phyloP scores from a whole-genome alignment of 768 basidiomycete species.

The Psilocybe cyanescens region DNA sequence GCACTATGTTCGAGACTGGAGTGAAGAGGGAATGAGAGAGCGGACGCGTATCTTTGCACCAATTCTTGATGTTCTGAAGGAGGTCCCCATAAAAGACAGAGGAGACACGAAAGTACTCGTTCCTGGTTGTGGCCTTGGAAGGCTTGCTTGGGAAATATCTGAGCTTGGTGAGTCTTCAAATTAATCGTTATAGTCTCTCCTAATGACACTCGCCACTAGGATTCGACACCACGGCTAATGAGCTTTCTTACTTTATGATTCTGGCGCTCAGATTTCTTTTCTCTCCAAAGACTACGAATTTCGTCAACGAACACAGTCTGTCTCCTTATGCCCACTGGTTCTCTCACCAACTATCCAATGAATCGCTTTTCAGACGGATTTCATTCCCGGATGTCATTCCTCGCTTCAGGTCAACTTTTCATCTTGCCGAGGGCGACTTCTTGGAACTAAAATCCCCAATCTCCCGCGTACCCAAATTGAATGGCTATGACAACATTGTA shows the following conservation, averaged over 20 bases:
- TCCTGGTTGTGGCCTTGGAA: conserved; percentile 66
- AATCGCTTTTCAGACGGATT: conserved; percentile 53
- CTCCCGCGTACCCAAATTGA: conserved; percentile 16
- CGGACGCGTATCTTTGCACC: conserved; percentile 59
- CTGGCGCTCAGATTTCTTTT: conserved; percentile 62
- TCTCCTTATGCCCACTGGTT: conserved; percentile 72
- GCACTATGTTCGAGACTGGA: conserved; percentile 77
- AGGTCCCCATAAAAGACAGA: conserved; percentile 32
- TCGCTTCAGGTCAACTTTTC: conserved; percentile 43
- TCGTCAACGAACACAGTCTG: conserved; percentile 50
- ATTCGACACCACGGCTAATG: conserved; percentile 62
- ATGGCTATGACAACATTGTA: conserved; percentile 61
- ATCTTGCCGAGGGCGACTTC: conserved; percentile 63
- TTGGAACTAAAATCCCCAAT: conserved; percentile 34
- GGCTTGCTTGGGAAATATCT: conserved; percentile 73
- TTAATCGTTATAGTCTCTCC: background rate
- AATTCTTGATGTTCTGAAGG: conserved; percentile 51
- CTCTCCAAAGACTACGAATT: conserved; percentile 45
- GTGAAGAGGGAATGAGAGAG: conserved; percentile 56
- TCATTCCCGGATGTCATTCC: conserved; percentile 67
- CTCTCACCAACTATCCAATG: conserved; percentile 62
- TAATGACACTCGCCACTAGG: conserved; percentile 31
- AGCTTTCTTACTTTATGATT: conserved; percentile 70
- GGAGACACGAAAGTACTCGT: conserved; percentile 51
- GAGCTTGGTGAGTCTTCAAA: conserved; percentile 46